phyloP scores from a whole-genome alignment of 2,329 filamentous ascomycete genomes.

The Pyricularia pennisetigena region DNA sequence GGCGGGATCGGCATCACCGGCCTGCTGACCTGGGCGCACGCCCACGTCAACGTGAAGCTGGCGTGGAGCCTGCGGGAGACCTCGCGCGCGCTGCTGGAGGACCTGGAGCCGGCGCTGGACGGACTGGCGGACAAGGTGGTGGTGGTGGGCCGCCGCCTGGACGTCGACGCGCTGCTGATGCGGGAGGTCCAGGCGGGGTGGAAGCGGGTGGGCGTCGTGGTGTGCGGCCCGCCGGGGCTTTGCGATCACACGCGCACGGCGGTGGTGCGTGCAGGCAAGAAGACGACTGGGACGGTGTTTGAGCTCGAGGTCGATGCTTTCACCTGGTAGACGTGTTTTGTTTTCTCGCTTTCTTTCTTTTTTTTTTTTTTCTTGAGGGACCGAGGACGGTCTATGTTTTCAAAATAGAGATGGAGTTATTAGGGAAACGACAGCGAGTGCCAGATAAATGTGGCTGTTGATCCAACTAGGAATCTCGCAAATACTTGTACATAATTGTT shows the following conservation, averaged over 20 bases:
- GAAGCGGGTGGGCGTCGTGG: slow-evolving; percentile 24
- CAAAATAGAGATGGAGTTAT: too few species aligned
- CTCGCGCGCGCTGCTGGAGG: slow-evolving; percentile 15
- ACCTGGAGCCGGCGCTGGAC: slow-evolving; percentile 16
- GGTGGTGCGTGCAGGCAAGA: slow-evolving; percentile 12
- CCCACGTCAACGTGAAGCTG: slow-evolving; percentile 25
- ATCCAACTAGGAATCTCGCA: too few species aligned
- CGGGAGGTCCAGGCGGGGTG: slow-evolving; percentile 19
- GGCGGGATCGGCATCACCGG: slow-evolving; percentile 40
- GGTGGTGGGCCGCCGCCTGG: slow-evolving; percentile 20
- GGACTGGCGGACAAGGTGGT: slow-evolving; percentile 18
- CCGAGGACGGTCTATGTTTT: too few species aligned
- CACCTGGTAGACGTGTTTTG: slow-evolving; percentile 10
- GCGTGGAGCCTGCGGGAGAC: slow-evolving; percentile 22
- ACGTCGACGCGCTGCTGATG: slow-evolving; percentile 19
- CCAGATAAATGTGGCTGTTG: too few species aligned
- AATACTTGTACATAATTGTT: too few species aligned
- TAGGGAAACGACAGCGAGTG: too few species aligned
- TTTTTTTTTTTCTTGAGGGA: too few species aligned
- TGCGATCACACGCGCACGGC: slow-evolving; percentile 27
- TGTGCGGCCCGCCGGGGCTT: slow-evolving; percentile 28
- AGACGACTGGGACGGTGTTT: slow-evolving; percentile 1
- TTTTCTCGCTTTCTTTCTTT: too few species aligned
- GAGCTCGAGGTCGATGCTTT: slow-evolving; percentile 13
- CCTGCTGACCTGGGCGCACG: slow-evolving; percentile 22